Evolutionary conservation across 2,329 filamentous ascomycete genomes (phyloP).

Genomic region (Ophiostoma ips): DNA sequence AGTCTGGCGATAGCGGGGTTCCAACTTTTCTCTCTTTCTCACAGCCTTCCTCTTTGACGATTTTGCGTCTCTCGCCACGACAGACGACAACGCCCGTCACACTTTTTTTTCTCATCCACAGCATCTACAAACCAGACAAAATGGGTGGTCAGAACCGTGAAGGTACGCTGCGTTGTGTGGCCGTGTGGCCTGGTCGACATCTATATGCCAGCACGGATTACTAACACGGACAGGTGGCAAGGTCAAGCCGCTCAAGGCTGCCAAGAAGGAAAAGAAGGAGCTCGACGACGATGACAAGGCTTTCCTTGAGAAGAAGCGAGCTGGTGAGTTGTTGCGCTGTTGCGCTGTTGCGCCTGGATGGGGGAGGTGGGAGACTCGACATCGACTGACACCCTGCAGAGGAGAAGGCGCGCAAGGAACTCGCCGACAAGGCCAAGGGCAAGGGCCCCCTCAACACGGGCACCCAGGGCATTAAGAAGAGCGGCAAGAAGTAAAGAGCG

Average conservation of each 20-base stretch:
- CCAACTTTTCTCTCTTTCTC: slow-evolving; percentile 1
- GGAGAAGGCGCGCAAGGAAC: slow-evolving; percentile 72
- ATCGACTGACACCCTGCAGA: slow-evolving; percentile 31
- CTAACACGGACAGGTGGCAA: slow-evolving; percentile 50
- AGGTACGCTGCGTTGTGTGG: slow-evolving; percentile 32
- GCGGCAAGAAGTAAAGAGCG: slow-evolving; percentile 73
- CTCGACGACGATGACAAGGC: slow-evolving; percentile 78
- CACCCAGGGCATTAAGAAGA: slow-evolving; percentile 90
- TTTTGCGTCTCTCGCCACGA: neutral
- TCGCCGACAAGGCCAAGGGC: slow-evolving; percentile 68
- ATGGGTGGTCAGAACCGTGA: slow-evolving; percentile 58
- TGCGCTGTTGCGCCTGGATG: no score
- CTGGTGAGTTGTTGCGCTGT: slow-evolving; percentile 43
- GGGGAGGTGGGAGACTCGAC: no score
- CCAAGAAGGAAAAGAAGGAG: slow-evolving; percentile 75
- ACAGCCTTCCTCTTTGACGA: no score
- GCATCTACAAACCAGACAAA: slow-evolving; percentile 15
- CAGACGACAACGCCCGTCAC: neutral
- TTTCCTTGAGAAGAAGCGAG: slow-evolving; percentile 69
- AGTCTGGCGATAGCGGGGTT: slow-evolving; percentile 2
- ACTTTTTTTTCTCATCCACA: neutral
- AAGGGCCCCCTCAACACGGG: slow-evolving; percentile 83
- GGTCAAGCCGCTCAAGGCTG: slow-evolving; percentile 71
- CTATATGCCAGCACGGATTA: slow-evolving; percentile 1
- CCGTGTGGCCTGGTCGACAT: neutral